Percentiles rank a stretch among this genome's conserved stretches.
Conservation (phyloP, 2,329 filamentous ascomycete genomes). For the Penicillium hesseltinei region DNA sequence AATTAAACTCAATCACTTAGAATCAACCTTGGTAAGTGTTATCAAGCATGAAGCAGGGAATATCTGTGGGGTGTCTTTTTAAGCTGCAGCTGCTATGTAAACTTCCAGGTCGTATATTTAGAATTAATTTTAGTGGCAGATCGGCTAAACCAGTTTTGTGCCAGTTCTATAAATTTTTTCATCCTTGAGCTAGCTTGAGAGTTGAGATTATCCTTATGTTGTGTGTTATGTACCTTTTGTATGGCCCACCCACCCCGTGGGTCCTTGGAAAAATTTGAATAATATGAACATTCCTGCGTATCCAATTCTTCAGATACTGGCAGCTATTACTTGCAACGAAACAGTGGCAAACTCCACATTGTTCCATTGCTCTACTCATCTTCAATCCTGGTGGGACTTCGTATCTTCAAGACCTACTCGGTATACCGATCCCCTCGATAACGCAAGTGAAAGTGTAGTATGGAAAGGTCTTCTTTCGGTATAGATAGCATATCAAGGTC, state of each 20-base stretch:
- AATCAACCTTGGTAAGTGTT: no score
- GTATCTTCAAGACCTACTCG: constrained; percentile 16
- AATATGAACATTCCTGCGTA: neutral
- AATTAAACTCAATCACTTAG: no score
- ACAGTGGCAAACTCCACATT: neutral
- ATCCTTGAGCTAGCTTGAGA: neutral
- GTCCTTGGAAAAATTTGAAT: neutral
- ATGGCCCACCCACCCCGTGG: neutral
- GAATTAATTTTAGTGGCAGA: no score
- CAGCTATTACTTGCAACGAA: neutral
- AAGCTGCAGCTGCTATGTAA: no score
- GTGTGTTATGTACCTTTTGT: neutral
- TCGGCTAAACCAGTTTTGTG: no score
- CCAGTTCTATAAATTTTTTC: neutral
- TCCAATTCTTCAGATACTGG: neutral
- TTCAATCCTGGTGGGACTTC: constrained; percentile 8
- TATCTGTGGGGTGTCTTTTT: no score
- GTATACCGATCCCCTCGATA: constrained; percentile 19
- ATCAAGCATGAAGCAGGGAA: no score
- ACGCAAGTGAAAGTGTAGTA: constrained; percentile 9
- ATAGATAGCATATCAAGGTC: no score
- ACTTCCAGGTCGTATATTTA: no score
- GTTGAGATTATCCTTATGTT: no score
- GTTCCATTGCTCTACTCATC: neutral
- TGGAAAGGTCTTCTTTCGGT: no score